Percentiles rank a stretch among this genome's conserved stretches.
Conservation (phyloP, 1,139 yeast species). For the Yamadazyma oceani region DNA sequence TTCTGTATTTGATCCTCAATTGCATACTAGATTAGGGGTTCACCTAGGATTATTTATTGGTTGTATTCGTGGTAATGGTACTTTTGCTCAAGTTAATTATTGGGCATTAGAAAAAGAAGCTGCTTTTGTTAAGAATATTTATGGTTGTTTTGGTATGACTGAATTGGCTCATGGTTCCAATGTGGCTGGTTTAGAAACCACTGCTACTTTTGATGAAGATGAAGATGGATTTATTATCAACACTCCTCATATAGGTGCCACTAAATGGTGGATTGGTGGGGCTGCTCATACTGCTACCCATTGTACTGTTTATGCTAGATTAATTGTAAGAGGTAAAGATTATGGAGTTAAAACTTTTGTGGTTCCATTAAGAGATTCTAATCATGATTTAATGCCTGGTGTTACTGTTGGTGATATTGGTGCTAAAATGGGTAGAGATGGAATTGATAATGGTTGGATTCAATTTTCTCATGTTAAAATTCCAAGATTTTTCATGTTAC, state of each 20-base stretch:
- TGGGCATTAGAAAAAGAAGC: constrained; percentile 82
- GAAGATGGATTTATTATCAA: constrained; percentile 71
- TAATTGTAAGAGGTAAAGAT: constrained; percentile 78
- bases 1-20: constrained; percentile 50
- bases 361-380: constrained; percentile 78
- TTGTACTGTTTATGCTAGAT: constrained; percentile 76
- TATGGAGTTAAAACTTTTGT: constrained; percentile 90
- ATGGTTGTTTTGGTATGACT: constrained; percentile 94
- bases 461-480: constrained; percentile 80
- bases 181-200: constrained; percentile 88
- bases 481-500: constrained; percentile 81
- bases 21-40: constrained; percentile 52
- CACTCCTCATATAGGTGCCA: constrained; percentile 89
- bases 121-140: constrained; percentile 59
- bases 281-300: constrained; percentile 95
- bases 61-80: constrained; percentile 51
- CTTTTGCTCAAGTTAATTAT: constrained; percentile 56
- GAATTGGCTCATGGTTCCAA: constrained; percentile 94
- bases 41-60: constrained; percentile 50
- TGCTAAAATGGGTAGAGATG: constrained; percentile 88
- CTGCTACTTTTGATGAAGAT: constrained; percentile 71
- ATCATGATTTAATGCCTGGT: constrained; percentile 75
- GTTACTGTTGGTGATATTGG: constrained; percentile 89
- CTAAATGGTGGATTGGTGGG: constrained; percentile 99
- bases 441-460: constrained; percentile 93